Base-by-base conservation (phyloP, 2,329 filamentous ascomycete genomes). In the Fusarium sp. region DNA sequence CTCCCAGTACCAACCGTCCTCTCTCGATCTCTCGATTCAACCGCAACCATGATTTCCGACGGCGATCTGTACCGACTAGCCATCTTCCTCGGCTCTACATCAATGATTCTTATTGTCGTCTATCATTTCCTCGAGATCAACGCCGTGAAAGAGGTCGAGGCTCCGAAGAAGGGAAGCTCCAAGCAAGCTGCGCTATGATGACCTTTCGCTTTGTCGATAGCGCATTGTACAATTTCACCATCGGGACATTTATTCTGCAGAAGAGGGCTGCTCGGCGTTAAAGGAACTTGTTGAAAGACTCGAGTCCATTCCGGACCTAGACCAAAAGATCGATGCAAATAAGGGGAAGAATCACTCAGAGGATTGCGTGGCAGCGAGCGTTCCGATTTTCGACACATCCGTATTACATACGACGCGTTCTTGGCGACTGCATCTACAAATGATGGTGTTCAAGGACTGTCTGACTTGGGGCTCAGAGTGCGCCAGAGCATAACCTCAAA, bases 81-180 rank as follows among this genome's bases (percentile, higher is more conserved):
- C 83, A 92, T 98, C 82, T 96, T 98, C 83, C 93, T 99, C 69
- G 96, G 96, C 85, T 93, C 92, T 64, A 90, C 92, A 44, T 91
- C 96, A 72, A 96, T 98, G 94, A 87, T 98, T 51, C 89, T 99
- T 71, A 98, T 98, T 75, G 91, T 99, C 33, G 85, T 97, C 31
- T 98, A 99, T 85, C 95, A 98, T 84, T 98, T 97, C 85, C 91
- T 99, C 79, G 96, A 98, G 83, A 90, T 98, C 86, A 98, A 99
- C 81, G 90, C 94, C 36, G 69, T 60, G 38, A 58, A 67, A 60
- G 64, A 70, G 33, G 65, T 65, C 29, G 66, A 67, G 38, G 57
- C 36, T 14, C 31, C 38, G 20, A 78, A 75, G 46, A 60, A 65
- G 22, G 59, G 61, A 31, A 29, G 64, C 36, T 20, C 67, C 51